These are phyloP conservation scores for Colletotrichum destructivum DNA, from an alignment of 2,329 filamentous ascomycete species.

Conservation along the genomic window DNA sequence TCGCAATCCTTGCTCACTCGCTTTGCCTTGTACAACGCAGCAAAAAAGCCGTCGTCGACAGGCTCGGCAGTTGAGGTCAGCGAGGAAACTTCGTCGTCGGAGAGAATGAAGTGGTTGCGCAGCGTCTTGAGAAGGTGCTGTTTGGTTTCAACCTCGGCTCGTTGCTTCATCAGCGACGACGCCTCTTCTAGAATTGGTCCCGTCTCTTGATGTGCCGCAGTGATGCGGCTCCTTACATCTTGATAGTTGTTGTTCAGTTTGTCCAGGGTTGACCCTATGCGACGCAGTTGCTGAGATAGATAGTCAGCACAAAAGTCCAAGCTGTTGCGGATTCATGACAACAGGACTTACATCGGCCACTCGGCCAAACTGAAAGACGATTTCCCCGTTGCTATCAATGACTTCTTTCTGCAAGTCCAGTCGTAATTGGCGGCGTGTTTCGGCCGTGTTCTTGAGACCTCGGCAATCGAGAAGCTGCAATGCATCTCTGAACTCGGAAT, in stretches of 20 bases:
- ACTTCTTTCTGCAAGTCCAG: slow-evolving; percentile 92
- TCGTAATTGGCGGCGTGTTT: slow-evolving; percentile 83
- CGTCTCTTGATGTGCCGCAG: slow-evolving; percentile 82
- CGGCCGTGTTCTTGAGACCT: slow-evolving; percentile 79
- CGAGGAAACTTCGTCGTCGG: slow-evolving; percentile 82
- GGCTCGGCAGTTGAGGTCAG: slow-evolving; percentile 86
- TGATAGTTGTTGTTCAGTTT: slow-evolving; percentile 85
- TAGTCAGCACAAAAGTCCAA: not conserved
- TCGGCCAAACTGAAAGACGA: slow-evolving; percentile 88
- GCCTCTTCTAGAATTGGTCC: slow-evolving; percentile 84
- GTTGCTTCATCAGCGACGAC: slow-evolving; percentile 79
- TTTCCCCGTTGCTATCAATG: slow-evolving; percentile 90
- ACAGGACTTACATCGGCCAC: slow-evolving; percentile 84
- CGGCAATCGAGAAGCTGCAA: slow-evolving; percentile 83
- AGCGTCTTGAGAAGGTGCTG: slow-evolving; percentile 85
- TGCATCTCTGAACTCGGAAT: slow-evolving; percentile 91
- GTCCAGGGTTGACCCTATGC: slow-evolving; percentile 84
- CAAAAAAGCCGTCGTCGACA: slow-evolving; percentile 89
- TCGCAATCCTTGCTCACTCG: slow-evolving; percentile 91
- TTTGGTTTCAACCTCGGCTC: slow-evolving; percentile 82
- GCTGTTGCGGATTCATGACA: not conserved
- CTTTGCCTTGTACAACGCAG: slow-evolving; percentile 83
- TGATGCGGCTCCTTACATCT: slow-evolving; percentile 84
- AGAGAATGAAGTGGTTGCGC: slow-evolving; percentile 85
- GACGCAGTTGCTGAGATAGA: slow-evolving; percentile 80